A percentile compares a stretch with the other conserved stretches of the same genome.
phyloP scores from a whole-genome alignment of 257 asterid genomes.

The Jacaranda copaia region DNA sequence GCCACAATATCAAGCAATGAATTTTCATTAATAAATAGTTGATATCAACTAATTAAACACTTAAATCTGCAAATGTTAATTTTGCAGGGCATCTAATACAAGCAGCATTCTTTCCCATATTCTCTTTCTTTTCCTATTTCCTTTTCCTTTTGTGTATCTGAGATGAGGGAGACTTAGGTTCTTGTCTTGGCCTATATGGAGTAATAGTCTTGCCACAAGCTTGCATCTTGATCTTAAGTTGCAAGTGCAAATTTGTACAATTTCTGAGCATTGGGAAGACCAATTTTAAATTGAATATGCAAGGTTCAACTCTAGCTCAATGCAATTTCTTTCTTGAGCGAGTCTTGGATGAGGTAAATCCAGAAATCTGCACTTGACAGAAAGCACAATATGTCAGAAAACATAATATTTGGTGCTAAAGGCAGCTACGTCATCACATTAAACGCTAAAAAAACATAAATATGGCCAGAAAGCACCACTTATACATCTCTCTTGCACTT shows the following conservation, averaged over 20 bases:
- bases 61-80: background rate
- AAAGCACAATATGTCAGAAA: conserved; percentile 25
- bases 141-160: background rate
- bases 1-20: background rate
- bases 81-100: background rate
- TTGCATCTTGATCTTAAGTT: conserved; percentile 72
- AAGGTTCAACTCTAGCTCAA: conserved; percentile 77
- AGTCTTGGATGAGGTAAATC: conserved; percentile 92
- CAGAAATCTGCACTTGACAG: conserved; percentile 64
- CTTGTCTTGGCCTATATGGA: conserved; percentile 81
- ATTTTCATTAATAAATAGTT: background rate
- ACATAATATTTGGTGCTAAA: background rate
- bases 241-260: conserved; percentile 81
- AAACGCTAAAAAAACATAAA: conserved; percentile 7
- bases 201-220: conserved; percentile 85
- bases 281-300: conserved; percentile 62
- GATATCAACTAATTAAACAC: background rate
- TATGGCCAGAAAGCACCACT: conserved; percentile 53
- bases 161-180: background rate
- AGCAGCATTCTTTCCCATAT: background rate
- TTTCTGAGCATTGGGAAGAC: conserved; percentile 70
- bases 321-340: conserved; percentile 61
- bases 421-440: conserved; percentile 13
- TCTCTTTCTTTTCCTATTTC: background rate
- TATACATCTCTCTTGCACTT: conserved; percentile 74